Percentiles rank a stretch among this genome's conserved stretches.
phyloP scores from a whole-genome alignment of 768 basidiomycete genomes.

The Podaxis carcinomalis region DNA sequence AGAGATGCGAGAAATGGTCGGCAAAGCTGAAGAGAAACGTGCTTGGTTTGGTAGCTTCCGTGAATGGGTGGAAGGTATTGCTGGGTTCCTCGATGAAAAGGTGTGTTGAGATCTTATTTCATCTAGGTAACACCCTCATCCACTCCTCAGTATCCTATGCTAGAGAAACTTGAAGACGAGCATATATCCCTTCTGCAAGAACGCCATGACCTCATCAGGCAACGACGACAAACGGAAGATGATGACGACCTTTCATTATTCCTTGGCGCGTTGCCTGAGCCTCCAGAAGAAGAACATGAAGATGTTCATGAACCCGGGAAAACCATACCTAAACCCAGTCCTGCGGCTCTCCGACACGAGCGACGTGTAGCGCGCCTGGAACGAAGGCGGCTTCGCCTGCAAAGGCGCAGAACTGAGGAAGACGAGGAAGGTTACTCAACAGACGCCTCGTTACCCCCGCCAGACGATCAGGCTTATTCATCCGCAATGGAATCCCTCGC shows the following conservation, averaged over 20 bases:
- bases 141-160: slow-evolving; percentile 58
- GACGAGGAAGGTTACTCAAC: slow-evolving; percentile 86
- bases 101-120: slow-evolving; percentile 29
- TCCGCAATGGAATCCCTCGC: slow-evolving; percentile 54
- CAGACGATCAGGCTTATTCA: slow-evolving; percentile 67
- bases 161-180: slow-evolving; percentile 78
- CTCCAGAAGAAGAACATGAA: slow-evolving; percentile 20
- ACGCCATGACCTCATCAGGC: slow-evolving; percentile 60
- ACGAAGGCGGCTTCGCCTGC: slow-evolving; percentile 46
- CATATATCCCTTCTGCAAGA: slow-evolving; percentile 71
- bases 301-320: slow-evolving; percentile 64
- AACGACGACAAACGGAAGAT: slow-evolving; percentile 71
- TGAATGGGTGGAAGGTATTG: slow-evolving; percentile 80
- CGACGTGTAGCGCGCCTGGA: slow-evolving; percentile 55
- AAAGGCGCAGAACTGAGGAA: slow-evolving; percentile 20
- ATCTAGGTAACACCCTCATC: slow-evolving; percentile 10
- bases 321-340: slow-evolving; percentile 39
- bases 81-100: slow-evolving; percentile 87
- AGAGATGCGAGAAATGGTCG: slow-evolving; percentile 73
- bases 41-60: slow-evolving; percentile 77
- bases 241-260: slow-evolving; percentile 75
- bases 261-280: slow-evolving; percentile 47
- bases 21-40: slow-evolving; percentile 69
- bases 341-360: slow-evolving; percentile 42
- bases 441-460: slow-evolving; percentile 64